phyloP scores from a whole-genome alignment of 2,329 filamentous ascomycete genomes.

The Esteya vermicola region DNA sequence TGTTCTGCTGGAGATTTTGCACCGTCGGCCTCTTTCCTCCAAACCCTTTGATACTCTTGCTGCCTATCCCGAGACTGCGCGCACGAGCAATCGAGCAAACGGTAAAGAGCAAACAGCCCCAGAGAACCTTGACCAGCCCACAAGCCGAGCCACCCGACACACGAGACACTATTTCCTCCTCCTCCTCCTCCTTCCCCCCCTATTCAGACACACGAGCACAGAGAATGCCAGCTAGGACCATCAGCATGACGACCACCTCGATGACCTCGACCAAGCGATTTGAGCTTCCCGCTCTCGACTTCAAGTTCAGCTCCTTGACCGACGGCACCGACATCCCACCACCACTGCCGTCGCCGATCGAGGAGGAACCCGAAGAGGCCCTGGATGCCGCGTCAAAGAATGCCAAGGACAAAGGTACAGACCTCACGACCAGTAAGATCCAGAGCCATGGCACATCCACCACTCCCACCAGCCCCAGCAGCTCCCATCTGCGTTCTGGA shows the following conservation, averaged over 20 bases:
- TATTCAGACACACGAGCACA: no score
- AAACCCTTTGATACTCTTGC: no score
- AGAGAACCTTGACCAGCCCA: no score
- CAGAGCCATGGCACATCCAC: slow-evolving; percentile 15
- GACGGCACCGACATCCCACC: slow-evolving; percentile 48
- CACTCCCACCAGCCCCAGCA: slow-evolving; percentile 7
- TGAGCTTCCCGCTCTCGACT: slow-evolving; percentile 42
- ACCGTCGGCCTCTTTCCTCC: no score
- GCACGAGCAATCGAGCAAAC: no score
- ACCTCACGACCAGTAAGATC: slow-evolving; percentile 17
- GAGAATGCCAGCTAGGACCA: slow-evolving; percentile 12
- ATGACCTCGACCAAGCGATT: slow-evolving; percentile 21
- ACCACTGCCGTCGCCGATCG: slow-evolving; percentile 38
- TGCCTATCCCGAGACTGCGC: no score
- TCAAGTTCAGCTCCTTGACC: slow-evolving; percentile 44
- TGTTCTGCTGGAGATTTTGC: no score
- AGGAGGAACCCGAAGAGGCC: slow-evolving; percentile 24
- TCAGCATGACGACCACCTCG: slow-evolving; percentile 6
- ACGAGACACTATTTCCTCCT: no score
- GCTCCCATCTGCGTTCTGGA: no score
- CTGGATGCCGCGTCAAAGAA: slow-evolving; percentile 13
- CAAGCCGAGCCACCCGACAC: no score
- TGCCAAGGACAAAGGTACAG: slow-evolving; percentile 8
- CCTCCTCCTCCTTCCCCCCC: background rate
- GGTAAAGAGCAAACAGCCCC: no score